Percentiles rank a stretch among this genome's conserved stretches.
Conservation (phyloP, 257 asterid genomes). For the Solanum acaule region DNA sequence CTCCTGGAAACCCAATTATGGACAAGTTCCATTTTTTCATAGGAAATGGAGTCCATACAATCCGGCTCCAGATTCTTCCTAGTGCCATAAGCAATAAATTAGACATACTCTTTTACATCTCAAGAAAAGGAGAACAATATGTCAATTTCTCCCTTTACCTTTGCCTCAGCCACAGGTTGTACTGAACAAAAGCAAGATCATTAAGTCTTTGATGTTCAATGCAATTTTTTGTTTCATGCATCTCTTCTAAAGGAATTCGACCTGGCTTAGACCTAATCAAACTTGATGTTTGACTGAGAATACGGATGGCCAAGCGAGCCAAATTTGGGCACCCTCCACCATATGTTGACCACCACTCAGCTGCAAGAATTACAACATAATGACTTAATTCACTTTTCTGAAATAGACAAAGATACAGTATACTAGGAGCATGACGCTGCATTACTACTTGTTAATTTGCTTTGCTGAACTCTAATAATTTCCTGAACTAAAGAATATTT, state of each 20-base stretch:
- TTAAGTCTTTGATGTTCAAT: conserved; percentile 78
- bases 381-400: background rate
- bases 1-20: conserved; percentile 70
- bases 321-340: conserved; percentile 93
- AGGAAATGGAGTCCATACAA: conserved; percentile 54
- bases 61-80: conserved; percentile 35
- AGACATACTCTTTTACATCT: background rate
- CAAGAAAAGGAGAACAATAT: background rate
- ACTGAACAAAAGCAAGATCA: conserved; percentile 68
- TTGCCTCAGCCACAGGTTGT: conserved; percentile 69
- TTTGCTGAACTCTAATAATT: background rate
- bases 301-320: conserved; percentile 74
- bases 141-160: conserved; percentile 33
- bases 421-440: background rate
- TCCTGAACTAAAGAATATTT: background rate
- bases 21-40: conserved; percentile 41
- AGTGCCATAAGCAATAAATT: conserved; percentile 22
- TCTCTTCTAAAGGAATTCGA: conserved; percentile 37
- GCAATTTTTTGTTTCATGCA: conserved; percentile 62
- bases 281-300: conserved; percentile 91
- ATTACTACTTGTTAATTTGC: background rate
- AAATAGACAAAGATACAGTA: background rate
- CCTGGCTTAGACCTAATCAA: conserved; percentile 45
- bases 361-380: conserved; percentile 23
- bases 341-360: conserved; percentile 92